Base-by-base conservation (phyloP, 768 basidiomycete species). In the Sarcomyxa edulis region DNA sequence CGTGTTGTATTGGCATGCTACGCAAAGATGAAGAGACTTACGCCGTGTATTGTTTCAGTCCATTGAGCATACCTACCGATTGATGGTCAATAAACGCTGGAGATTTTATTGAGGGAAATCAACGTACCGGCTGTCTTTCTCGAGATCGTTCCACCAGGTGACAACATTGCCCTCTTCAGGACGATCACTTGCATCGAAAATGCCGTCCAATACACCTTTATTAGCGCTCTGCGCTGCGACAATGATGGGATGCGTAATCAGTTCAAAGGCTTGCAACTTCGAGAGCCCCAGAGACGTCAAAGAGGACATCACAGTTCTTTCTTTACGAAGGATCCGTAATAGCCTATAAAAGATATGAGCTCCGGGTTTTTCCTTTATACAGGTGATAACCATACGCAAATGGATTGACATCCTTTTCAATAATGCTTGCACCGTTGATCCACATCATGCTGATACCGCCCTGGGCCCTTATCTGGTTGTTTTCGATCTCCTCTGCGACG, bases 181-280 rank as follows among this genome's bases (percentile, higher is more conserved):
- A 12, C 88, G 67, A 59, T 99, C 95, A 42, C 86, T 91, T 1
- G 92, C 84, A 58, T 98, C 96, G 41, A 95, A 84, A n/a, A 96
- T 48, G 1, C 83, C 88, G 38, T 87, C 84, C 36, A 77, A 48
- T 4, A 69, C 65, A 14, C 61, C 72, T n/a, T n/a, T n/a, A 10
- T 59, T 62, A 26, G 65, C 70, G n/a, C 63, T 62, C 42, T 79
- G 74, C 2, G 75, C 60, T 2, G 58, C 54, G 1, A 70, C 71
- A 35, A 93, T 67, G 7, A 62, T 64, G 0, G 74, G 65, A 55
- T 91, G 78, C 0, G 84, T 72, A 16, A 97, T 58, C 31, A 96
- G 53, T 4, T 83, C 72, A n/a, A 91, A 63, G 0, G 86, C 85
- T 46, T 93, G 74, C 0, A 52, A 49, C 5, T 79, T 66, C 3